phyloP scores from a whole-genome alignment of 2,329 filamentous ascomycete species.

The Chrysosporium queenslandicum region DNA sequence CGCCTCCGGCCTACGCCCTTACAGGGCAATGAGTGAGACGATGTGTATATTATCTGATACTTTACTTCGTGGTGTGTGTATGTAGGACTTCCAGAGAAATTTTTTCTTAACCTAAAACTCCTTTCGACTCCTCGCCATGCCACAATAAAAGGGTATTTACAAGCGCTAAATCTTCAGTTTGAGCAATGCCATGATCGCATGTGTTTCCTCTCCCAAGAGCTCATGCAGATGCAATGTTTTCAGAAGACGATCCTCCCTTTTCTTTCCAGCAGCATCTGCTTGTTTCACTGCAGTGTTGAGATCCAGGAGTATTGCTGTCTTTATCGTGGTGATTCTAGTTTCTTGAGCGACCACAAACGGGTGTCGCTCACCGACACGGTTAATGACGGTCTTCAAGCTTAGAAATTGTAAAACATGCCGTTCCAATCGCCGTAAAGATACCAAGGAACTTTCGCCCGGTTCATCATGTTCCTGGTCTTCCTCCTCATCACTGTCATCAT shows the following conservation, averaged over 20 bases:
- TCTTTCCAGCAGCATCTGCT: conserved; percentile 28
- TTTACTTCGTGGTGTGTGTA: conserved; percentile 33
- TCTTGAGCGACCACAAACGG: conserved; percentile 54
- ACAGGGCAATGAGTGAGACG: conserved; percentile 30
- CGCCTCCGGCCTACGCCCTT: conserved; percentile 44
- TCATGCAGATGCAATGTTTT: conserved; percentile 51
- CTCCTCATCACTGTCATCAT: conserved; percentile 29
- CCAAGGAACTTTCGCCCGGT: conserved; percentile 22
- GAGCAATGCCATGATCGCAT: conserved; percentile 50
- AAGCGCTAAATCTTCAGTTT: conserved; percentile 27
- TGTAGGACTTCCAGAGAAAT: conserved; percentile 14
- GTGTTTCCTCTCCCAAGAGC: conserved; percentile 50
- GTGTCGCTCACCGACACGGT: conserved; percentile 46
- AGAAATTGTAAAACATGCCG: conserved; percentile 50
- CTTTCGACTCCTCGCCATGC: conserved; percentile 19
- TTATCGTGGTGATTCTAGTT: conserved; percentile 46
- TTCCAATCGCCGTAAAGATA: conserved; percentile 41
- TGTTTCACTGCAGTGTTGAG: conserved; percentile 54
- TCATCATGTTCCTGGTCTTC: conserved; percentile 15
- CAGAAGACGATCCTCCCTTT: conserved; percentile 38
- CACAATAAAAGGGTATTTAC: not conserved
- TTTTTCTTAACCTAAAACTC: conserved; percentile 30
- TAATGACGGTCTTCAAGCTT: conserved; percentile 44
- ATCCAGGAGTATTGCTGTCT: conserved; percentile 55
- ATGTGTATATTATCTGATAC: conserved; percentile 13